phyloP scores from a whole-genome alignment of 345 rosid species.

The Boechera divaricarpa region DNA sequence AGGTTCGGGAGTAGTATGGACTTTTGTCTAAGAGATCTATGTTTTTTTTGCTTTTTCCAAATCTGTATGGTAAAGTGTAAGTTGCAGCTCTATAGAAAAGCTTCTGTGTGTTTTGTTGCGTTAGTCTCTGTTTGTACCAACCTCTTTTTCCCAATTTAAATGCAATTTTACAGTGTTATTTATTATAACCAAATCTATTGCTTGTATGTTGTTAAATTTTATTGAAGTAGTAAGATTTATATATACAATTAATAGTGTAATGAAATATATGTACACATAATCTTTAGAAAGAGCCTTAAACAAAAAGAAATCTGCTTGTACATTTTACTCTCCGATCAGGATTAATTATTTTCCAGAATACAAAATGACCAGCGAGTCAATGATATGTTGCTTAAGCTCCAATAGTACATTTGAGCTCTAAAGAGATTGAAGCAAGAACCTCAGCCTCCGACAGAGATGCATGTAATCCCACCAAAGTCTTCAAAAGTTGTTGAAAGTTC shows the following conservation, averaged over 20 bases:
- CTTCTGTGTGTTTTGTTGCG: neutral
- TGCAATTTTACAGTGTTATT: neutral
- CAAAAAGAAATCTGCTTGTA: neutral
- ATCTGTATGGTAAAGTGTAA: slow-evolving; percentile 15
- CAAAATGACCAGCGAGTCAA: neutral
- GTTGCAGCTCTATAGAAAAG: slow-evolving; percentile 7
- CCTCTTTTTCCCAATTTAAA: neutral
- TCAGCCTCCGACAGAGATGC: neutral
- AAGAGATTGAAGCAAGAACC: neutral
- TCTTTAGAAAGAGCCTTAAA: neutral
- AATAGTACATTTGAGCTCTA: neutral
- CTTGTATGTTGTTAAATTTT: neutral
- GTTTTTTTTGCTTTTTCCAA: slow-evolving; percentile 23
- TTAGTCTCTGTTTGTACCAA: slow-evolving; percentile 20
- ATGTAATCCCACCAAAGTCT: neutral
- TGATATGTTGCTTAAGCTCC: neutral
- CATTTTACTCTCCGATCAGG: neutral
- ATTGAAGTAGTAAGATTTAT: neutral
- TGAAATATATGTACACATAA: neutral
- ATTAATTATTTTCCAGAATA: neutral
- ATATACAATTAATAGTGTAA: neutral
- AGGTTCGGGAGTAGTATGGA: slow-evolving; percentile 3
- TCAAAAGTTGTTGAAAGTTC: neutral
- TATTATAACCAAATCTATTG: too few species aligned
- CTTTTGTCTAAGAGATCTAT: neutral